These are phyloP conservation scores for Carex pumila DNA, from an alignment of 176 grass and related monocot genomes.

Conservation along the genomic window DNA sequence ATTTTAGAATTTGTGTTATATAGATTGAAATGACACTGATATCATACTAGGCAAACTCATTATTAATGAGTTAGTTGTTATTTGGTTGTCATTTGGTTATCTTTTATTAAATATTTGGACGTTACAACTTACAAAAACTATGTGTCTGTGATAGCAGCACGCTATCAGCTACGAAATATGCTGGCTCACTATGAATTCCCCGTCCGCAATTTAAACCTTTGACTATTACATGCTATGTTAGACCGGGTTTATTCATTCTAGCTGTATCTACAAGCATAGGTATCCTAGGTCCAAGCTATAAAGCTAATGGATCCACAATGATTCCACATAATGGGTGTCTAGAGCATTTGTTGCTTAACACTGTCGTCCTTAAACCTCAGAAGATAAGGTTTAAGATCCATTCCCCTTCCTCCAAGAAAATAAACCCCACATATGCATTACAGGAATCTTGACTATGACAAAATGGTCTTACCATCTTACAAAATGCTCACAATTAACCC, in stretches of 20 bases:
- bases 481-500: neutral
- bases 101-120: too few species aligned
- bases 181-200: too few species aligned
- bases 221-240: neutral
- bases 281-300: slow-evolving; percentile 15
- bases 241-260: neutral
- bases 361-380: neutral
- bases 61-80: too few species aligned
- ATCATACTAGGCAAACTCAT: too few species aligned
- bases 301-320: slow-evolving; percentile 25
- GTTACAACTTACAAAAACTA: too few species aligned
- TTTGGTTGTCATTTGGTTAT: too few species aligned
- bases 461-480: slow-evolving; percentile 14
- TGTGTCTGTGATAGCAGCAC: too few species aligned
- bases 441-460: slow-evolving; percentile 69
- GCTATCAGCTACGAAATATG: too few species aligned
- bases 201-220: too few species aligned
- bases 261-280: neutral
- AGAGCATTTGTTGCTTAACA: slow-evolving; percentile 28
- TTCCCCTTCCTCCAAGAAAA: slow-evolving; percentile 23
- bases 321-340: slow-evolving; percentile 40
- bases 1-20: too few species aligned
- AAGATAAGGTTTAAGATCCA: slow-evolving; percentile 17
- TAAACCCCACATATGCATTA: slow-evolving; percentile 12
- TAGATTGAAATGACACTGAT: too few species aligned